These are phyloP conservation scores for Ceratocystis alfenasii DNA, from an alignment of 2,329 filamentous ascomycete genomes.

Conservation along the genomic window DNA sequence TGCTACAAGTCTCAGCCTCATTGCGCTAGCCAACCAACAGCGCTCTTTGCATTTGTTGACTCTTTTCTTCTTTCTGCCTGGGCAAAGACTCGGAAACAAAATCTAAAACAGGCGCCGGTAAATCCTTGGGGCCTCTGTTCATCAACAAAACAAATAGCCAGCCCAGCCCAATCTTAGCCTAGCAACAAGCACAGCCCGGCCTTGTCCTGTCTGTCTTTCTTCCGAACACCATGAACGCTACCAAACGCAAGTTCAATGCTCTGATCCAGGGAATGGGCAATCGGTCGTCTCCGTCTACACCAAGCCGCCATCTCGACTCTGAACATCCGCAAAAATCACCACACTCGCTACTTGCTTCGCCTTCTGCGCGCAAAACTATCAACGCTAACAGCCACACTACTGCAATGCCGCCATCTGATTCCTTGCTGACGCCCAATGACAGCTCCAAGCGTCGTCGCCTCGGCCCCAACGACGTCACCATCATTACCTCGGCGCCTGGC, in stretches of 20 bases:
- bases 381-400: neutral
- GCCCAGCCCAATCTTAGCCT: neutral
- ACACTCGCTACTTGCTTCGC: constrained; percentile 5
- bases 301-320: constrained; percentile 25
- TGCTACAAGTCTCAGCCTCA: no score
- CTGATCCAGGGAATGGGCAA: constrained; percentile 55
- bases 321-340: constrained; percentile 23
- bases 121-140: constrained; percentile 17
- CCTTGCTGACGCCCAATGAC: constrained; percentile 24
- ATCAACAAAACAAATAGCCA: constrained; percentile 1
- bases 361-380: constrained; percentile 21
- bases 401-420: neutral
- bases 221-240: constrained; percentile 49
- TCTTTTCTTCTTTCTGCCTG: neutral
- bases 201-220: neutral
- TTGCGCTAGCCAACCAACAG: no score
- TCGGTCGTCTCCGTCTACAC: constrained; percentile 20
- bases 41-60: neutral
- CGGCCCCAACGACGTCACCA: constrained; percentile 33
- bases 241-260: constrained; percentile 74
- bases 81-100: constrained; percentile 10
- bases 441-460: constrained; percentile 40
- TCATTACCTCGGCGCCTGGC: constrained; percentile 25
- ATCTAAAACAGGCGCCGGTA: constrained; percentile 18
- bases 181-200: neutral